These are phyloP conservation scores for Aspergillus persii DNA, from an alignment of 2,329 filamentous ascomycete genomes.

Conservation along the genomic window DNA sequence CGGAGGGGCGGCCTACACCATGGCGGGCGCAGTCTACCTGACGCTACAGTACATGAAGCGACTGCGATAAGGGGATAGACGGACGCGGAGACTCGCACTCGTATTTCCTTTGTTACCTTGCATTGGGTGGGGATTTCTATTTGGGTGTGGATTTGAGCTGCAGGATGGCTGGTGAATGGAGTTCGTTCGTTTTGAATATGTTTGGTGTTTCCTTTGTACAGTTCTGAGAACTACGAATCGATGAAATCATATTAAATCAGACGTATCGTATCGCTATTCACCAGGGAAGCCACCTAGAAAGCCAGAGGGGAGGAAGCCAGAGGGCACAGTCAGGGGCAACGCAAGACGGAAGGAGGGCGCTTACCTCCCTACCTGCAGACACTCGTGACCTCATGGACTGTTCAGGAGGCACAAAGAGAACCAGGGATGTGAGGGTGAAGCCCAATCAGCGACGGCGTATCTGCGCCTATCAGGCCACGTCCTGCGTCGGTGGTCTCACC, in stretches of 20 bases:
- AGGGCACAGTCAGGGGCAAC: too few relatives aligned
- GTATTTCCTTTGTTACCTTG: too few relatives aligned
- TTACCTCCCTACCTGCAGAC: not conserved
- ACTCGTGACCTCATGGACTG: not conserved
- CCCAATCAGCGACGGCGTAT: not conserved
- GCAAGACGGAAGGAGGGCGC: too few relatives aligned
- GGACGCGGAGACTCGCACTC: too few relatives aligned
- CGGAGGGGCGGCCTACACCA: conserved; percentile 31
- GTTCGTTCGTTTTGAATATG: not conserved
- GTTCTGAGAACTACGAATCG: too few relatives aligned
- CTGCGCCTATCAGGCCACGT: not conserved
- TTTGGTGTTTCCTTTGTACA: too few relatives aligned
- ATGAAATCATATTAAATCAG: too few relatives aligned
- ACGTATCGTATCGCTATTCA: too few relatives aligned
- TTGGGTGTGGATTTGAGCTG: not conserved
- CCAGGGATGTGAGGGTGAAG: not conserved
- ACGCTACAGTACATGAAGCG: conserved; percentile 31
- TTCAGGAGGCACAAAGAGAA: not conserved
- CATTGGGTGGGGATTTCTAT: not conserved
- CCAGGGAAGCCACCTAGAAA: not conserved
- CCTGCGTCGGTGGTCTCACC: not conserved
- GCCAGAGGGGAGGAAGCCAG: not conserved
- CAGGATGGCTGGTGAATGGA: not conserved
- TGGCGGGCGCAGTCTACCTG: conserved; percentile 29
- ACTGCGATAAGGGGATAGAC: conserved; percentile 12